phyloP scores from a whole-genome alignment of 2,329 filamentous ascomycete species.

The Fusarium coffeatum region DNA sequence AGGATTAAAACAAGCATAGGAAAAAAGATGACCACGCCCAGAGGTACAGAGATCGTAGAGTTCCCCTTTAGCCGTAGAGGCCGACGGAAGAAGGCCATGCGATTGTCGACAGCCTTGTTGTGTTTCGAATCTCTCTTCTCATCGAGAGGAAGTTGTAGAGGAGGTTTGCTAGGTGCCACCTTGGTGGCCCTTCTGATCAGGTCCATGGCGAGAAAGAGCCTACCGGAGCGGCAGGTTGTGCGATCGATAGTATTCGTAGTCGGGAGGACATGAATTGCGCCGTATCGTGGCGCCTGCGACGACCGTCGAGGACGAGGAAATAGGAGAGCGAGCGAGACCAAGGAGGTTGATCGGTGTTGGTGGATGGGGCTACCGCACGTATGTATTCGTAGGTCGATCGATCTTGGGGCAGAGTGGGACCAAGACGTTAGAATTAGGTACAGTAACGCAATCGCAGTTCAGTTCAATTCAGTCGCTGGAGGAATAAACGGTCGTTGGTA shows the following conservation, averaged over 20 bases:
- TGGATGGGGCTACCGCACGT: slow-evolving; percentile 14
- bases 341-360: slow-evolving; percentile 19
- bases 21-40: slow-evolving; percentile 93
- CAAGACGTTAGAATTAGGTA: slow-evolving; percentile 15
- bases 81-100: slow-evolving; percentile 83
- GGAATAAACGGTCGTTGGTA: slow-evolving; percentile 31
- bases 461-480: not conserved
- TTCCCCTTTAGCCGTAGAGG: slow-evolving; percentile 91
- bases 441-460: slow-evolving; percentile 15
- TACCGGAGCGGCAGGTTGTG: slow-evolving; percentile 56
- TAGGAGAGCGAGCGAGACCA: slow-evolving; percentile 20
- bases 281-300: slow-evolving; percentile 44
- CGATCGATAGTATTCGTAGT: slow-evolving; percentile 47
- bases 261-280: slow-evolving; percentile 45
- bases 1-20: slow-evolving; percentile 91
- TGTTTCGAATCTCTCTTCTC: slow-evolving; percentile 60
- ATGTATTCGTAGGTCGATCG: slow-evolving; percentile 20
- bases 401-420: slow-evolving; percentile 27
- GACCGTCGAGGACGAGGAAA: slow-evolving; percentile 26
- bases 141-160: slow-evolving; percentile 59
- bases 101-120: slow-evolving; percentile 57
- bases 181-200: slow-evolving; percentile 66
- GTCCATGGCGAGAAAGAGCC: slow-evolving; percentile 61
- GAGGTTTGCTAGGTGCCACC: slow-evolving; percentile 58
- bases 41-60: slow-evolving; percentile 89